Percentiles rank a stretch among this genome's conserved stretches.
phyloP scores from a whole-genome alignment of 306 rosid genomes.

The Amphicarpaea edgeworthii region DNA sequence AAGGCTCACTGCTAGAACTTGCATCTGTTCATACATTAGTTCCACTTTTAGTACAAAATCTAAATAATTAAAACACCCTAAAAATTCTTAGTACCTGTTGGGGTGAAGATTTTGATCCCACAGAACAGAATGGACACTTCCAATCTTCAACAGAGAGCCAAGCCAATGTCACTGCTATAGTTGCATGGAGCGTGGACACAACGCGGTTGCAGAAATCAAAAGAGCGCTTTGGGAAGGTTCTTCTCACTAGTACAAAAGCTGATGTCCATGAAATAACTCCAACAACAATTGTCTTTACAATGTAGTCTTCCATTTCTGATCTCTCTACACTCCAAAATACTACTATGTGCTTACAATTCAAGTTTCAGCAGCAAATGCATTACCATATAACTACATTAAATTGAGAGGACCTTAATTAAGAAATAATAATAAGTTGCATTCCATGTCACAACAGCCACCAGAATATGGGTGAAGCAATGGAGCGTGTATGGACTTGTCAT shows the following conservation, averaged over 20 bases:
- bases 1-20: conserved; percentile 65
- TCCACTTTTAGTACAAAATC: conserved; percentile 26
- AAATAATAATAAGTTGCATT: conserved; percentile 9
- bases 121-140: conserved; percentile 77
- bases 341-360: conserved; percentile 22
- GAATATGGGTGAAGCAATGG: not conserved
- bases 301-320: conserved; percentile 62
- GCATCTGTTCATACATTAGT: conserved; percentile 65
- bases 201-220: conserved; percentile 75
- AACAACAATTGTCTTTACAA: conserved; percentile 49
- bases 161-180: conserved; percentile 68
- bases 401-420: not conserved
- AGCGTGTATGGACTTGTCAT: conserved; percentile 4
- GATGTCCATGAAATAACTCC: conserved; percentile 82
- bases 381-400: not conserved
- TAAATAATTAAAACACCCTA: not conserved
- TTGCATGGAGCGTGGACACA: conserved; percentile 78
- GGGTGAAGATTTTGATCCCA: conserved; percentile 64
- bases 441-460: conserved; percentile 20
- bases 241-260: conserved; percentile 58
- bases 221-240: conserved; percentile 54
- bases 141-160: conserved; percentile 71
- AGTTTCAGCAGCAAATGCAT: conserved; percentile 12
- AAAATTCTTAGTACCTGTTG: conserved; percentile 57
- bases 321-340: conserved; percentile 35